A percentile compares a stretch with the other conserved stretches of the same genome.
Conservation (phyloP, 2,329 filamentous ascomycete genomes). For the Tolypocladium tundrense region DNA sequence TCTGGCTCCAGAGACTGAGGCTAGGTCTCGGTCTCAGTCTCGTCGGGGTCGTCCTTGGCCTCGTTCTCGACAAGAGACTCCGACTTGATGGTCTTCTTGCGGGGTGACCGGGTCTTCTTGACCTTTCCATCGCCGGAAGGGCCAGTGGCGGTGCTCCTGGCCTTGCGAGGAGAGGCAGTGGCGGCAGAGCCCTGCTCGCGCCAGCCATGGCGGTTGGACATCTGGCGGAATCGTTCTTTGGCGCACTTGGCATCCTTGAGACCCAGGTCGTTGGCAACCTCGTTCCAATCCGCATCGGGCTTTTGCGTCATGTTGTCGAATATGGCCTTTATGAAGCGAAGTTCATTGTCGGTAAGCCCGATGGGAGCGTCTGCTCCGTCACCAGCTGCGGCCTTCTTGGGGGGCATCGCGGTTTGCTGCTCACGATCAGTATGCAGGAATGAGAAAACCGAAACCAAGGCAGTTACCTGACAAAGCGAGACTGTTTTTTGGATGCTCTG, state of each 20-base stretch:
- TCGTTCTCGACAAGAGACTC: conserved; percentile 3
- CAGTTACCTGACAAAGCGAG: neutral
- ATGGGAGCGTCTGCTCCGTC: conserved; percentile 9
- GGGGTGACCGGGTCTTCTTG: conserved; percentile 19
- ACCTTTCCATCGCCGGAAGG: conserved; percentile 15
- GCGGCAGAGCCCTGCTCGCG: conserved; percentile 10
- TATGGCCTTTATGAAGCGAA: conserved; percentile 28
- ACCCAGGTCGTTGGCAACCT: conserved; percentile 22
- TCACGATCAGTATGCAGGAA: neutral
- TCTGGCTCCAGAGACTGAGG: neutral
- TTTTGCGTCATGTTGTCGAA: conserved; percentile 31
- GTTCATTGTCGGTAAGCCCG: conserved; percentile 23
- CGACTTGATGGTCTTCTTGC: conserved; percentile 18
- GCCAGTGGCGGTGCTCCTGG: conserved; percentile 6
- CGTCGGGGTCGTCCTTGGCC: conserved; percentile 7
- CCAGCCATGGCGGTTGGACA: conserved; percentile 30
- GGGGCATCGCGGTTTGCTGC: conserved; percentile 15
- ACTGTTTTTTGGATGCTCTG: neutral
- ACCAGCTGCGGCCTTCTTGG: conserved; percentile 16
- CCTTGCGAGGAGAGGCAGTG: conserved; percentile 17
- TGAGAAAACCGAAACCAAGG: neutral
- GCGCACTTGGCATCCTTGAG: conserved; percentile 32
- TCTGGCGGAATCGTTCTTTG: conserved; percentile 29
- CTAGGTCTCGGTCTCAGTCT: neutral
- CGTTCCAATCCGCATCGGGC: conserved; percentile 29